A percentile compares a stretch with the other conserved stretches of the same genome.
Evolutionary conservation across 192 early-diverging fungal genomes (phyloP).

Genomic region (Coemansia sp.): DNA sequence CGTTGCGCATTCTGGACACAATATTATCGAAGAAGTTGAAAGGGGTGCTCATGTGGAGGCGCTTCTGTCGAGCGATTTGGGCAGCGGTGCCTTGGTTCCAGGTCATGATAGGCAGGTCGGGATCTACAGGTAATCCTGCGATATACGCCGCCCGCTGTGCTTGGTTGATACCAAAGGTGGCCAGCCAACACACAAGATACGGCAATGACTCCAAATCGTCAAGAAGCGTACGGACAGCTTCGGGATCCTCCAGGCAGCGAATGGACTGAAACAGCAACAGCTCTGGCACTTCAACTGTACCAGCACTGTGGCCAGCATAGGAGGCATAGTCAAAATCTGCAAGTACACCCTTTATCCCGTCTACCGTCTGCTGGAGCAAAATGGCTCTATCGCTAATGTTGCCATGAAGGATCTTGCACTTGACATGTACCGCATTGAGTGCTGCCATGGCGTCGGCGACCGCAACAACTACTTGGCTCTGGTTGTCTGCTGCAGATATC

Average conservation of each 20-base stretch:
- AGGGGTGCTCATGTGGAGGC: not conserved
- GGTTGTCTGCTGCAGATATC: too few species aligned
- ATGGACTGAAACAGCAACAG: conserved; percentile 14
- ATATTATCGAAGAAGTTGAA: not conserved
- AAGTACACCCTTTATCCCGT: conserved; percentile 2
- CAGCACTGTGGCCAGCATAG: too few species aligned
- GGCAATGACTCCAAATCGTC: conserved; percentile 18
- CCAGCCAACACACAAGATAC: too few species aligned
- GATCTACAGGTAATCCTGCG: too few species aligned
- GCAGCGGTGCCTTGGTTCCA: not conserved
- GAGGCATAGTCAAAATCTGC: conserved; percentile 28
- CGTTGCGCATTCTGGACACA: not conserved
- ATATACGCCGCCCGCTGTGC: too few species aligned
- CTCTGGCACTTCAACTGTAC: not conserved
- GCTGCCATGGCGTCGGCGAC: too few species aligned
- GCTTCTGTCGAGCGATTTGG: not conserved
- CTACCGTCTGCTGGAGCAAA: too few species aligned
- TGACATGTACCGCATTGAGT: too few species aligned
- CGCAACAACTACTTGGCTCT: too few species aligned
- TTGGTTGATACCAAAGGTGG: too few species aligned
- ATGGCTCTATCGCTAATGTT: too few species aligned
- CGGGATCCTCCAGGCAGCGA: not conserved
- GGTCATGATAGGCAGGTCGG: not conserved
- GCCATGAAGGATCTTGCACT: too few species aligned
- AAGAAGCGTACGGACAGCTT: conserved; percentile 1